Percentiles rank a stretch among this genome's conserved stretches.
phyloP scores from a whole-genome alignment of 2,329 filamentous ascomycete genomes.

The Diaporthe ampelina region DNA sequence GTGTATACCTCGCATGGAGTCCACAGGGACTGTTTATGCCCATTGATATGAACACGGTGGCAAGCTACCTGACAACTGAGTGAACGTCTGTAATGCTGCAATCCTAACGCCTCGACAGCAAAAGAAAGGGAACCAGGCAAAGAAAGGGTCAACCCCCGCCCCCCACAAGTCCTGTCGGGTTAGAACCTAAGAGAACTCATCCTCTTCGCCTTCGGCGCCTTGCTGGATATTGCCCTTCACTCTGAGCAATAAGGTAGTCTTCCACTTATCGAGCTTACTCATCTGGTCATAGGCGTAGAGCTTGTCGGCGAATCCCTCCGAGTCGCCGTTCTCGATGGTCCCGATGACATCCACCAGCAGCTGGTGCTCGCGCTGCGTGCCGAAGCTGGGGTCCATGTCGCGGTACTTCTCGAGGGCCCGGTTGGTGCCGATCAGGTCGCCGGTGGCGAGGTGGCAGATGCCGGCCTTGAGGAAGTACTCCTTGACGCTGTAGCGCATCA shows the following conservation, averaged over 20 bases:
- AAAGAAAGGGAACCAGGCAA: constrained; percentile 4
- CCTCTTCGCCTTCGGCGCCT: constrained; percentile 46
- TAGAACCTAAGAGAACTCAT: constrained; percentile 52
- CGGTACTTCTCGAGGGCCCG: constrained; percentile 86
- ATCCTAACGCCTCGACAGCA: constrained; percentile 25
- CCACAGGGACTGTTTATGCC: background rate
- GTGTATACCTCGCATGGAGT: background rate
- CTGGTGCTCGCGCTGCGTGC: constrained; percentile 83
- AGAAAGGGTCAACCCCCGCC: background rate
- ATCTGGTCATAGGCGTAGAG: constrained; percentile 92
- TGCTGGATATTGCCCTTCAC: constrained; percentile 87
- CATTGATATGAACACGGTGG: constrained; percentile 3
- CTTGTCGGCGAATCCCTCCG: constrained; percentile 87
- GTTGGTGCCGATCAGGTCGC: constrained; percentile 82
- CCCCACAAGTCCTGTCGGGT: background rate
- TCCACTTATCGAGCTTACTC: constrained; percentile 97
- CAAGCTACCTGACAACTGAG: constrained; percentile 21
- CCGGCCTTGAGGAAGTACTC: constrained; percentile 96
- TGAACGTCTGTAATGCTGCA: constrained; percentile 31
- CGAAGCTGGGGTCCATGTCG: constrained; percentile 84
- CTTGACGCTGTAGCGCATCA: constrained; percentile 95
- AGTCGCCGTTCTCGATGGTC: constrained; percentile 82
- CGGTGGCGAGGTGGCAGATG: constrained; percentile 84
- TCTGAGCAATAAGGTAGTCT: constrained; percentile 86
- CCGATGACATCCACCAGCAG: constrained; percentile 83